Evolutionary conservation across 345 rosid species (phyloP).

Genomic region (Eucalyptus fibrosa): DNA sequence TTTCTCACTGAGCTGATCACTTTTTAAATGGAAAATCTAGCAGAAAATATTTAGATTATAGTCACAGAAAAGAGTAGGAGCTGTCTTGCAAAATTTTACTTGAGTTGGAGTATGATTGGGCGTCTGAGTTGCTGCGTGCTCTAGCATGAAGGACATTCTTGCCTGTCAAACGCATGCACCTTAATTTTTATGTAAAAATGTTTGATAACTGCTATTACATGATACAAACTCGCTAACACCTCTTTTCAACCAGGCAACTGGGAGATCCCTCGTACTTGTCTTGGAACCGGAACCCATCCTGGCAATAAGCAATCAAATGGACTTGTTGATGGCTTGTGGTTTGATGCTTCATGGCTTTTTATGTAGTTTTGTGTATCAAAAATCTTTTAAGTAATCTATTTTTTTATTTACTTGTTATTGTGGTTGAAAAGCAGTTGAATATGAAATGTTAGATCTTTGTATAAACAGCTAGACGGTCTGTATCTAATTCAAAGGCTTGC

Average conservation of each 20-base stretch:
- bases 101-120: background rate
- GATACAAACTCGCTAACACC: background rate
- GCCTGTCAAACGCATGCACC: background rate
- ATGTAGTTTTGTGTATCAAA: background rate
- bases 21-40: background rate
- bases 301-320: constrained; percentile 14
- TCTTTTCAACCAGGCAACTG: constrained; percentile 48
- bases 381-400: background rate
- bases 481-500: background rate
- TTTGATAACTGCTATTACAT: background rate
- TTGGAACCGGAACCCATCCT: constrained; percentile 90
- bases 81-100: background rate
- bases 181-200: background rate
- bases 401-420: background rate
- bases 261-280: constrained; percentile 93
- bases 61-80: background rate
- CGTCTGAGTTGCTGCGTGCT: background rate
- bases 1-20: background rate
- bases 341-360: background rate
- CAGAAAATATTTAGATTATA: background rate
- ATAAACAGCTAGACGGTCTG: background rate
- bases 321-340: background rate
- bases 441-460: background rate
- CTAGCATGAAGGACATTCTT: background rate
- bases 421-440: background rate